Conservation (phyloP, 768 basidiomycete species). For the Rhodotorula toruloides region DNA sequence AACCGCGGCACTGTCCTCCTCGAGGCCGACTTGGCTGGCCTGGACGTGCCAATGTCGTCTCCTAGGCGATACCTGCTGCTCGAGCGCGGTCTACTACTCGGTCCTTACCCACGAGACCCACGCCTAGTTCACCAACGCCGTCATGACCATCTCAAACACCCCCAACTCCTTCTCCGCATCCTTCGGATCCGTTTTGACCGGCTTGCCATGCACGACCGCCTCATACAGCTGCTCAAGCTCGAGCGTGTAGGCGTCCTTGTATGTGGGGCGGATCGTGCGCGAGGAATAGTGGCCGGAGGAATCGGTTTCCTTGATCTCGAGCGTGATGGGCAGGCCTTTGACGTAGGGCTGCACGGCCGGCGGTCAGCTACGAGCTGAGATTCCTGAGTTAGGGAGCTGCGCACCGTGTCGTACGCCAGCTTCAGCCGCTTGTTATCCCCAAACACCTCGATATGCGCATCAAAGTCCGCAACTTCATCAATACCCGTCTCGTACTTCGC, state of each 20-base stretch:
- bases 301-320: slow-evolving; percentile 34
- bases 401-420: slow-evolving; percentile 36
- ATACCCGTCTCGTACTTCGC: slow-evolving; percentile 44
- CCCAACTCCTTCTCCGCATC: slow-evolving; percentile 43
- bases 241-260: slow-evolving; percentile 44
- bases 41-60: neutral
- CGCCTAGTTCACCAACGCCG: slow-evolving; percentile 34
- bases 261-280: slow-evolving; percentile 41
- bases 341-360: slow-evolving; percentile 39
- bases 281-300: slow-evolving; percentile 39
- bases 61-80: too few relatives aligned
- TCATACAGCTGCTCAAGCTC: slow-evolving; percentile 41
- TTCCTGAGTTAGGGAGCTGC: neutral
- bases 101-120: neutral
- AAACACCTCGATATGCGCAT: slow-evolving; percentile 45
- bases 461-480: slow-evolving; percentile 42
- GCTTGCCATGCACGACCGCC: slow-evolving; percentile 36
- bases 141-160: slow-evolving; percentile 44
- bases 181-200: slow-evolving; percentile 40
- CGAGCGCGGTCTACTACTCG: too few relatives aligned
- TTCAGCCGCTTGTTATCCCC: slow-evolving; percentile 42
- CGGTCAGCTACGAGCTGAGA: neutral
- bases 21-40: too few relatives aligned
- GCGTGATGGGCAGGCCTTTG: slow-evolving; percentile 44
- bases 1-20: too few relatives aligned